Base-by-base conservation (phyloP, 108 stramenopile species). In the Cyclotella atomus region DNA sequence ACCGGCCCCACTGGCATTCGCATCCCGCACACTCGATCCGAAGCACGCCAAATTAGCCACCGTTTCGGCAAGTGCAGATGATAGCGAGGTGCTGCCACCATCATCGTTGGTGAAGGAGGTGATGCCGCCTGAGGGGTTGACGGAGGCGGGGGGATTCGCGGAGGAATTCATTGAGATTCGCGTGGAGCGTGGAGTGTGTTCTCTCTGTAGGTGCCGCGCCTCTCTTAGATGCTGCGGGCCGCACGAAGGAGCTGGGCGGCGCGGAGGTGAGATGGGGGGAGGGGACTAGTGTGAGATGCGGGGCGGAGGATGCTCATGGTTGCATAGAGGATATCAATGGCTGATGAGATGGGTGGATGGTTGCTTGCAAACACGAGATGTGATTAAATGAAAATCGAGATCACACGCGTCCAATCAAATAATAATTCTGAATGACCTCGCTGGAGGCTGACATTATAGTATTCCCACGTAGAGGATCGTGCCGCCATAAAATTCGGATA, bases 1-100 rank as follows among this genome's bases (percentile, higher is more conserved):
- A 41, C 38, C 38, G 38, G 12, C 38, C 9, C 38, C 7, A 7
- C 12, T 41, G 7, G 7, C 38, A 41, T 41, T 12, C 30, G 15
- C 5, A 14, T 28, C 15, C 30, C 56, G 56, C 29, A 30, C 1
- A 12, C 29, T 15, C 29, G 56, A 30, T 12, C 56, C 56, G 23
- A 49, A 67, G 49, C 68, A 76, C 10, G 68, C 50, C 32, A 53
- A 54, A 63, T 68, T 68, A 14, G 75, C 75, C 49, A 76, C 68
- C 17, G 61, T 68, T 27, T 67, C 60, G 16, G 75, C 75, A 67
- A 76, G 53, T 30, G 61, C 75, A 34, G 59, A 67, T 30, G 68
- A 59, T 7, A 76, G 52, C 23, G 75, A 76, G 14, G 73, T 66
- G 43, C 54, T 57, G 10, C 43, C 47, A 10, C 3, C 28, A 5